These are phyloP conservation scores for Plantago elongata DNA, from an alignment of 257 asterid species.

Conservation along the genomic window DNA sequence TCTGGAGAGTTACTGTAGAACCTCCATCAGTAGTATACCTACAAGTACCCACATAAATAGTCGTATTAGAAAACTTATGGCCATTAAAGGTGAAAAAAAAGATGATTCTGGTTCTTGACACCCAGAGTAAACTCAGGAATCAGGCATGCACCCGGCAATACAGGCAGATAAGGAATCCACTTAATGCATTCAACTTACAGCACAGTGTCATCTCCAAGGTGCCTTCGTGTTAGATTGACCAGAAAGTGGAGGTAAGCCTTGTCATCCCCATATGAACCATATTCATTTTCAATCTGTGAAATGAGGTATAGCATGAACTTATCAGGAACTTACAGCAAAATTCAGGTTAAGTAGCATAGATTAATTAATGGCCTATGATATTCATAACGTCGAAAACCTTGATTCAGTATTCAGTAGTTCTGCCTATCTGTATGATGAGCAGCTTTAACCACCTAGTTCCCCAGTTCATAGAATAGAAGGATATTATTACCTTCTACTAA, in stretches of 20 bases:
- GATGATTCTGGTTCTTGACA: not conserved
- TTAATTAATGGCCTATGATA: not conserved
- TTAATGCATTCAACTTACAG: slow-evolving; percentile 46
- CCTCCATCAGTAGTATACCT: slow-evolving; percentile 99
- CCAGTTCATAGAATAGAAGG: not conserved
- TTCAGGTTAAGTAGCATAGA: slow-evolving; percentile 6
- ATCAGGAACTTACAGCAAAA: slow-evolving; percentile 5
- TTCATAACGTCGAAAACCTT: not conserved
- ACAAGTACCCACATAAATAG: slow-evolving; percentile 25
- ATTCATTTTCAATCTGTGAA: slow-evolving; percentile 92
- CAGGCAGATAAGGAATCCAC: slow-evolving; percentile 6
- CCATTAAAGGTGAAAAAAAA: slow-evolving; percentile 7
- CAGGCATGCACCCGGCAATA: slow-evolving; percentile 3
- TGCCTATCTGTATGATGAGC: not conserved
- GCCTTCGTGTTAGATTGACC: slow-evolving; percentile 68
- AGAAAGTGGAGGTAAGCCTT: slow-evolving; percentile 78
- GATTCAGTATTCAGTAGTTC: not conserved
- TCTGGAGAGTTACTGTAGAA: slow-evolving; percentile 63
- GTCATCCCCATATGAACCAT: slow-evolving; percentile 91
- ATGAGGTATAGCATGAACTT: slow-evolving; percentile 14
- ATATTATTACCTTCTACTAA: not conserved
- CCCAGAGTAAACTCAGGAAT: slow-evolving; percentile 9
- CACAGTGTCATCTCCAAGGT: slow-evolving; percentile 70
- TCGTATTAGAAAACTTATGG: not conserved
- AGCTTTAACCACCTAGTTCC: slow-evolving; percentile 7